Evolutionary conservation across 1,139 yeast species (phyloP).

Genomic region (Lodderomyces jiufengensis): DNA sequence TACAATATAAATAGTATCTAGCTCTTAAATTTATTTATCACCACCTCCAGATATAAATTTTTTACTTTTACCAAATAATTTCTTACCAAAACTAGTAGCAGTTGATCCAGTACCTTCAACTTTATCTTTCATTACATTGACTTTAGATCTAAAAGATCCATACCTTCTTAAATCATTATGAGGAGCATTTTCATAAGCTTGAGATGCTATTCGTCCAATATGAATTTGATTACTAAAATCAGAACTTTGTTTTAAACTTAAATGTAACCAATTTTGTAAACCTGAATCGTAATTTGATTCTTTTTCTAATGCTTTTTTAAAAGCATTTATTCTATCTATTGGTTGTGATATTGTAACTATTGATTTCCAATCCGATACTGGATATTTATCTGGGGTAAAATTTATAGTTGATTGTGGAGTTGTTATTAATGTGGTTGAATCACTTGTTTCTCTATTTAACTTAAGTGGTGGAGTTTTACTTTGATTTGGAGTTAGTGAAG

Average conservation of each 20-base stretch:
- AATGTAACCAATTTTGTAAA: conserved; percentile 44
- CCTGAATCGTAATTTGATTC: conserved; percentile 46
- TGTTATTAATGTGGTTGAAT: conserved; percentile 5
- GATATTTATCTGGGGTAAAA: conserved; percentile 19
- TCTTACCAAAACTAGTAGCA: conserved; percentile 42
- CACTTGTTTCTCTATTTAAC: neutral
- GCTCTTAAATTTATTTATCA: conserved; percentile 12
- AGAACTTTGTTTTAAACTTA: conserved; percentile 31
- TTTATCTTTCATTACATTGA: conserved; percentile 41
- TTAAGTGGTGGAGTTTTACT: too few species aligned
- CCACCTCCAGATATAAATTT: conserved; percentile 27
- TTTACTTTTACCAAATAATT: conserved; percentile 40
- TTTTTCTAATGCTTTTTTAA: conserved; percentile 38
- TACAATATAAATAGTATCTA: too few species aligned
- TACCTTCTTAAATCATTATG: conserved; percentile 44
- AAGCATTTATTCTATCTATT: conserved; percentile 35
- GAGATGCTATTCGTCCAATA: conserved; percentile 44
- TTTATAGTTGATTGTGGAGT: neutral
- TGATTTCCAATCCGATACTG: conserved; percentile 43
- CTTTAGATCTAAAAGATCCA: conserved; percentile 39
- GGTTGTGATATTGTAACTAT: conserved; percentile 45
- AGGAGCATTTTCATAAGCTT: conserved; percentile 46
- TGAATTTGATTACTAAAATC: conserved; percentile 33
- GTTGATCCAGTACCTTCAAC: conserved; percentile 42
- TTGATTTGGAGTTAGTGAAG: neutral